Percentiles rank a stretch among this genome's conserved stretches.
Conservation (phyloP, 2,329 filamentous ascomycete genomes). For the Scedosporium apiospermum region DNA sequence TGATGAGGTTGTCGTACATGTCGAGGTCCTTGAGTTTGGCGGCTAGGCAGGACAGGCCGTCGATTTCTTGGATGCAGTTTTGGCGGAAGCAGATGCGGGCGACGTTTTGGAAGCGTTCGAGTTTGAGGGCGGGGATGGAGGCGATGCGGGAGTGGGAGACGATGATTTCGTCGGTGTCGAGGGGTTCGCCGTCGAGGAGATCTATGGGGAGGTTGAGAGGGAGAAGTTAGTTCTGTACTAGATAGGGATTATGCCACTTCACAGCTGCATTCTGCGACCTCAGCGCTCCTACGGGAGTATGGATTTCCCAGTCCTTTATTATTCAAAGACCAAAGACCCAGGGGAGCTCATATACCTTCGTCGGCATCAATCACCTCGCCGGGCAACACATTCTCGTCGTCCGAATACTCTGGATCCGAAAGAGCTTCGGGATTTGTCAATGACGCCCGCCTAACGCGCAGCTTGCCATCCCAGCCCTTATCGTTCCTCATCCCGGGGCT, state of each 20-base stretch:
- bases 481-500: conserved; percentile 45
- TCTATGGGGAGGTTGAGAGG: conserved; percentile 26
- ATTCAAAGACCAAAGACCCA: background rate
- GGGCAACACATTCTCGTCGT: conserved; percentile 54
- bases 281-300: too few species aligned
- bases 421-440: conserved; percentile 73
- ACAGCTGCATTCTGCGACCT: too few species aligned
- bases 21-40: conserved; percentile 73
- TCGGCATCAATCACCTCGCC: conserved; percentile 73
- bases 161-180: conserved; percentile 68
- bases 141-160: conserved; percentile 78
- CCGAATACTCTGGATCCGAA: conserved; percentile 79
- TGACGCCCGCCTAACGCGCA: conserved; percentile 54
- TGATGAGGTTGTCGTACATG: conserved; percentile 92
- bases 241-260: too few species aligned
- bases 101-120: conserved; percentile 74
- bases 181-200: conserved; percentile 50
- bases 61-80: conserved; percentile 75
- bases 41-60: conserved; percentile 59
- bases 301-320: background rate
- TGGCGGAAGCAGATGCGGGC: conserved; percentile 81
- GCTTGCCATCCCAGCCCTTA: conserved; percentile 77
- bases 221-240: too few species aligned
- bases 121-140: conserved; percentile 66
- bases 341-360: conserved; percentile 47